Evolutionary conservation across 371 early-diverging fungal species (phyloP), one percentile per base, ranked within the genome.

Genomic region (Synchytrium microbalum): DNA sequence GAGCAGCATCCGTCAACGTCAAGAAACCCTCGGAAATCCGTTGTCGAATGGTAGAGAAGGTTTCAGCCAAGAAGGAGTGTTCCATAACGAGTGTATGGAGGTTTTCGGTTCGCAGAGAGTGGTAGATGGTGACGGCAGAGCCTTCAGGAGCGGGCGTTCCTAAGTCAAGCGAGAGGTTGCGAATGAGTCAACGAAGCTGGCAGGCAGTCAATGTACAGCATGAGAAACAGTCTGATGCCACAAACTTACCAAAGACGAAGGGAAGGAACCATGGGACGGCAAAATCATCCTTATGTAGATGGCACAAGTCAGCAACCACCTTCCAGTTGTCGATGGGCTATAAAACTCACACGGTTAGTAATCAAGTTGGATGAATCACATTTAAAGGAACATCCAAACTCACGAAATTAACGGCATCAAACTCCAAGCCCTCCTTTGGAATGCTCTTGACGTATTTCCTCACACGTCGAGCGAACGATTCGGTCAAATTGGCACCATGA

Each of bases 91-190:
- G 24, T 2, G 8, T 3, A 16, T 54, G 31, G 10, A 65, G 32
- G 1, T 14, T 65, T 52, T 65, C 60, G 13, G 61, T 60, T n/a
- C 53, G 53, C 25, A 65, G 16, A 10, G 60, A n/a, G 1, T 59
- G 32, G 60, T 60, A 54, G 28, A 52, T 52, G n/a, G 54, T 5
- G 16, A 65, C 65, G 30, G 61, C 31, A 3, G 65, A 60, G 23
- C 65, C 65, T n/a, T 59, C 65, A 16, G 65, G 65, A 3, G 65
- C 65, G 0, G 65, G 65, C 0, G 60, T 29, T 23, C n/a, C n/a
- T n/a, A n/a, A n/a, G n/a, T n/a, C n/a, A n/a, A n/a, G n/a, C n/a
- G n/a, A n/a, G n/a, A n/a, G n/a, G n/a, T n/a, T n/a, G n/a, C n/a
- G n/a, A n/a, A n/a, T n/a, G n/a, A n/a, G n/a, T n/a, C n/a, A n/a